A percentile compares a stretch with the other conserved stretches of the same genome.
Conservation (phyloP, 2,329 filamentous ascomycete species). For the Stagonosporopsis vannaccii region DNA sequence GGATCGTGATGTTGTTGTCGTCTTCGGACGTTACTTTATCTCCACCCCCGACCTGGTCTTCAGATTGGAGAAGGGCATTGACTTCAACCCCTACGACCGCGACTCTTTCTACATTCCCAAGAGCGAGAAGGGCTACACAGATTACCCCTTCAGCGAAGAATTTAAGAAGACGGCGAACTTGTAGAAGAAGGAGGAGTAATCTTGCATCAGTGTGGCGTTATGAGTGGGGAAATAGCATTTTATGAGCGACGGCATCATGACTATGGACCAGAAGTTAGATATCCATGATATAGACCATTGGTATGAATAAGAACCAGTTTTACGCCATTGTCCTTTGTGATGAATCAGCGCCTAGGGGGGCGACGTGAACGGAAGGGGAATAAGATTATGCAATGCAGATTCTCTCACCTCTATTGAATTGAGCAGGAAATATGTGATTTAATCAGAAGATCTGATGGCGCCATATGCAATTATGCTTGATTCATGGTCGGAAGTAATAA, state of each 20-base stretch:
- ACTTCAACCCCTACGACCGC: slow-evolving; percentile 55
- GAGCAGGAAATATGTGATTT: too few species aligned
- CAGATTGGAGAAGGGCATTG: slow-evolving; percentile 53
- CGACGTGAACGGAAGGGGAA: too few species aligned
- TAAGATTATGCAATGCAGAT: too few species aligned
- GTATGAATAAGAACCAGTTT: neutral
- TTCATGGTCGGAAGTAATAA: neutral
- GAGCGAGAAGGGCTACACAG: slow-evolving; percentile 50
- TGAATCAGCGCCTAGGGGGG: too few species aligned
- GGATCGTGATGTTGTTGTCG: slow-evolving; percentile 54
- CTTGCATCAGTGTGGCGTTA: slow-evolving; percentile 14
- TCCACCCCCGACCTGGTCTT: slow-evolving; percentile 59
- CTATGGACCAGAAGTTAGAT: neutral
- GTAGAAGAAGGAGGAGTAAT: neutral
- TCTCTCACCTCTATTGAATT: too few species aligned
- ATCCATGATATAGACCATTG: neutral
- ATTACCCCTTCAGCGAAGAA: slow-evolving; percentile 45
- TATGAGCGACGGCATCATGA: neutral
- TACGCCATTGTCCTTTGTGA: neutral
- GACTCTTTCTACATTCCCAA: slow-evolving; percentile 54
- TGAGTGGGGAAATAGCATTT: neutral
- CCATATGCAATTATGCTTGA: neutral
- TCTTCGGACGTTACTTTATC: slow-evolving; percentile 60
- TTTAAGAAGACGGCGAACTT: slow-evolving; percentile 14
- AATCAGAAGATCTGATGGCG: neutral